A percentile compares a stretch with the other conserved stretches of the same genome.
phyloP scores from a whole-genome alignment of 495 filamentous ascomycete species.

The Penicillium ochrochloron region DNA sequence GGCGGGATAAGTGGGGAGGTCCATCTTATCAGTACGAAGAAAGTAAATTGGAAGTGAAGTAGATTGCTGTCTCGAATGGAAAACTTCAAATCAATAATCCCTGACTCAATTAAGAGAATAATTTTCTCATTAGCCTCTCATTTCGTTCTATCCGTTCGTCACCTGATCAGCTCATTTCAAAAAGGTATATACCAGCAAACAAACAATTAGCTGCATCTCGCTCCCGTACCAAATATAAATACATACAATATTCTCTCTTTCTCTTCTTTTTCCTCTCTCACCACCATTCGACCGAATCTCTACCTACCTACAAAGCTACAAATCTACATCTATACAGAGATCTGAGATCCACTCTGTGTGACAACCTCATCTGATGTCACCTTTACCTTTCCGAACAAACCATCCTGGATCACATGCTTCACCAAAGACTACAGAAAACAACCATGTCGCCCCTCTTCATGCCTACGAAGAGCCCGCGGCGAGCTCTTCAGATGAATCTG shows the following conservation, averaged over 20 bases:
- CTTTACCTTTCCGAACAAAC: not conserved
- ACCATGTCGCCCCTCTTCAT: conserved; percentile 7
- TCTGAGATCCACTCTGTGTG: not conserved
- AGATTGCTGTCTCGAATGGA: not conserved
- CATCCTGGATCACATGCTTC: not conserved
- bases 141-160: not conserved
- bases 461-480: conserved; percentile 13
- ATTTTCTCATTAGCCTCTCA: not conserved
- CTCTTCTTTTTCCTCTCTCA: not conserved
- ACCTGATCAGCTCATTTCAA: not conserved
- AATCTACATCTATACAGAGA: not conserved
- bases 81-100: not conserved
- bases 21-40: conserved; percentile 13
- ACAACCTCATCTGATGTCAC: not conserved
- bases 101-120: not conserved
- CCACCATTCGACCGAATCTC: not conserved
- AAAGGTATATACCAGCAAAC: not conserved
- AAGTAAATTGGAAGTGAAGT: not conserved
- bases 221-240: not conserved
- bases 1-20: conserved; percentile 17
- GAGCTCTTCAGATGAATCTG: conserved; percentile 34
- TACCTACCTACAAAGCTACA: not conserved
- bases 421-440: not conserved
- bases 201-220: not conserved
- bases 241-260: not conserved